Base-by-base conservation (phyloP, 768 basidiomycete species). In the Leucogyrophana mollusca region DNA sequence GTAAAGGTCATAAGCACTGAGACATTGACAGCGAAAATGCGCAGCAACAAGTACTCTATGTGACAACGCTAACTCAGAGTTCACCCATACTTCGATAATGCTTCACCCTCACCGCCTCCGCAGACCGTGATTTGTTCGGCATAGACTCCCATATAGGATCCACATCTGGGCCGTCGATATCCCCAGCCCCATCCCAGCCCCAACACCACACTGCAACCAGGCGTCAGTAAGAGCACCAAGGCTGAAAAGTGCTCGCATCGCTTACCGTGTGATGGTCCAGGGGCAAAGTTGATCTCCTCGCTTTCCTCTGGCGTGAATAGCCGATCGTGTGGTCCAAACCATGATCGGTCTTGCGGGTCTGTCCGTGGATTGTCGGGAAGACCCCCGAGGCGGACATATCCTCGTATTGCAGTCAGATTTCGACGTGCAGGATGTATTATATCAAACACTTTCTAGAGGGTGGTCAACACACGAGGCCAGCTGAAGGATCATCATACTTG, bases 121-220 rank as follows among this genome's bases (percentile, higher is more conserved):
- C 16, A 2, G 60, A 62, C 39, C 68, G 83, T 9, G 85, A 78
- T 59, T 73, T 82, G 52, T 86, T 79, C 4, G 87, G 71, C 83
- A 87, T 86, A 25, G 65, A 61, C 65, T 97, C 95, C 95, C 95
- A 99, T 44, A 99, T 88, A 5, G 95, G 95, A 56, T 98, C 95
- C 5, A 99, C 91, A 59, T 98, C 94, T 0, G 95, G 95, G 34
- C 94, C 95, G 53, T 97, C 95, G 18, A 99, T 78, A 61, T 99
- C 95, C 16, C 95, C 95, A 3, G 95, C 95, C 11, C 95, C 95
- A 58, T 99, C 95, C 95, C 95, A 99, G 16, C 95, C 95, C 95
- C 95, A 97, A 62, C 95, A 98, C 95, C 95, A 97, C 10, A 98
- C 95, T 96, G 58, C 33, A 39, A 50, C 27, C 9, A 36, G 25